Conservation (phyloP, 2,329 filamentous ascomycete genomes). For the Daldinia eschscholtzii region DNA sequence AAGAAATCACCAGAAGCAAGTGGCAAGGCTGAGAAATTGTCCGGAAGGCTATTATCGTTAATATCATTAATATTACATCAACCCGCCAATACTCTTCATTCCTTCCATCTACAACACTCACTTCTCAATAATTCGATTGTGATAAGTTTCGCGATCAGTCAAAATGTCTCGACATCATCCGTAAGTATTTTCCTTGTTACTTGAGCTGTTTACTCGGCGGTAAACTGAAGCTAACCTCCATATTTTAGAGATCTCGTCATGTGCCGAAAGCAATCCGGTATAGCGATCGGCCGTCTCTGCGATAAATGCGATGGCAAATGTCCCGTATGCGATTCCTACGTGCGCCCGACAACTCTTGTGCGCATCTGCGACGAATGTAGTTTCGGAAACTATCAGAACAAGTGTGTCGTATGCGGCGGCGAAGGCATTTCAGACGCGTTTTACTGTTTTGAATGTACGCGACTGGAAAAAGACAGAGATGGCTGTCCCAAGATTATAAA, state of each 20-base stretch:
- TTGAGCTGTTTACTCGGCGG: conserved; percentile 27
- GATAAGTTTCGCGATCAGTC: conserved; percentile 1
- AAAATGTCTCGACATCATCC: conserved; percentile 53
- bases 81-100: conserved; percentile 11
- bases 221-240: conserved; percentile 47
- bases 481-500: conserved; percentile 99
- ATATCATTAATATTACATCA: conserved; percentile 19
- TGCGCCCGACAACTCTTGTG: conserved; percentile 95
- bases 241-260: conserved; percentile 87
- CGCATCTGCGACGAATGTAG: conserved; percentile 99
- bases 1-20: conserved; percentile 44
- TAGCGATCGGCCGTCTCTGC: conserved; percentile 97
- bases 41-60: conserved; percentile 30
- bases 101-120: conserved; percentile 11
- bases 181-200: conserved; percentile 51
- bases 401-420: conserved; percentile 98
- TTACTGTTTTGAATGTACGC: conserved; percentile 99
- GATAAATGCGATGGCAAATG: conserved; percentile 99
- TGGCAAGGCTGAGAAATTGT: conserved; percentile 63
- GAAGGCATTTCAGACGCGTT: conserved; percentile 98
- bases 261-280: conserved; percentile 98
- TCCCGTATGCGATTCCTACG: conserved; percentile 98
- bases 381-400: conserved; percentile 99
- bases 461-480: conserved; percentile 95
- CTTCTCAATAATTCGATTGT: neutral